These are phyloP conservation scores for Xerocomellus amylosporus DNA, from an alignment of 768 basidiomycete genomes.

Conservation along the genomic window DNA sequence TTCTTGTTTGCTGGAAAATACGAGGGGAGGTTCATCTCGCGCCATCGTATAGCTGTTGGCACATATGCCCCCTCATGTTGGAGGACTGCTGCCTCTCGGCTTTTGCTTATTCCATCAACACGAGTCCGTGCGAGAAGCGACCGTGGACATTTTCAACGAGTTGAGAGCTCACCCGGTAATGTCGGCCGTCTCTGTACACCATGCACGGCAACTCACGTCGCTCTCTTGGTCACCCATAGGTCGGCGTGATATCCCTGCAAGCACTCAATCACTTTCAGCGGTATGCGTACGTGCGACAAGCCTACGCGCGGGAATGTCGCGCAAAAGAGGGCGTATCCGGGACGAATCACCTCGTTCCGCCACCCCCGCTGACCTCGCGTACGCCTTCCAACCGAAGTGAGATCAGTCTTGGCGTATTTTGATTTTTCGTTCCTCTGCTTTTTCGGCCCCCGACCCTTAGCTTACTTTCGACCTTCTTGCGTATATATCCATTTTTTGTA, in stretches of 20 bases:
- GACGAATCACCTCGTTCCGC: slow-evolving; percentile 34
- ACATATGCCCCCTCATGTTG: slow-evolving; percentile 66
- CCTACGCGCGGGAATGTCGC: slow-evolving; percentile 59
- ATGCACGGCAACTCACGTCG: no score
- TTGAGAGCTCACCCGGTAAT: slow-evolving; percentile 74
- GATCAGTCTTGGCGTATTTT: slow-evolving; percentile 31
- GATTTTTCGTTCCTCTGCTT: neutral
- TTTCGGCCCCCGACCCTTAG: slow-evolving; percentile 12
- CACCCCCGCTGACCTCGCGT: slow-evolving; percentile 31
- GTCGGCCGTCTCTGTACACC: slow-evolving; percentile 1
- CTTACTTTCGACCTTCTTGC: slow-evolving; percentile 32
- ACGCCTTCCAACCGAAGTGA: slow-evolving; percentile 49
- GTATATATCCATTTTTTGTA: slow-evolving; percentile 20
- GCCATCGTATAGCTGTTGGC: slow-evolving; percentile 65
- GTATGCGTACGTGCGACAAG: slow-evolving; percentile 83
- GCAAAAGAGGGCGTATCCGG: slow-evolving; percentile 27
- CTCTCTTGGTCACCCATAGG: slow-evolving; percentile 39
- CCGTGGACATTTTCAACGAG: slow-evolving; percentile 81
- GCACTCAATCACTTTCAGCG: slow-evolving; percentile 86
- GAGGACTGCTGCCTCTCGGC: slow-evolving; percentile 81
- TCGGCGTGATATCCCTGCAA: slow-evolving; percentile 75
- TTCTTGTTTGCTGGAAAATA: neutral
- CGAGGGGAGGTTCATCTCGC: neutral
- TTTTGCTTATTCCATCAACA: slow-evolving; percentile 91
- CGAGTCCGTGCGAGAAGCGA: slow-evolving; percentile 69